Evolutionary conservation across 257 asterid species (phyloP), one percentile per base, ranked within the genome.

Genomic region (Capsicum chinense): DNA sequence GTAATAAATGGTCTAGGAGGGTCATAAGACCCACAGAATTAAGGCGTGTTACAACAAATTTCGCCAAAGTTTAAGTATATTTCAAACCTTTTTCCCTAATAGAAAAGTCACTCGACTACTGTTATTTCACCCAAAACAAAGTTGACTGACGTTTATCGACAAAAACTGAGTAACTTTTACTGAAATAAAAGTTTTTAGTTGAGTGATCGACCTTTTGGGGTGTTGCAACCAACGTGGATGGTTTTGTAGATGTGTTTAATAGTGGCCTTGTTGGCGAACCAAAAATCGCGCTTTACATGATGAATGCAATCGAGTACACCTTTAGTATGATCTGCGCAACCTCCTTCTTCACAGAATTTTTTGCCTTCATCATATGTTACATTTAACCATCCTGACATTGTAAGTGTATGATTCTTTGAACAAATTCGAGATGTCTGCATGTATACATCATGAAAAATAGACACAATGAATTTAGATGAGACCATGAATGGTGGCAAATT

Each of bases 321-420:
- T 56, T 84, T 86, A 0, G 92, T 90, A 86, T 92, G 89, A 5
- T 83, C 89, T 0, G 85, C 91, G 52, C 96, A 92, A 14, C 94
- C 86, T 33, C 94, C 86, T 17, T 26, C n/a, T 0, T 11, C 21
- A 73, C 94, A 92, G 82, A 92, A 91, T 9, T 42, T 10, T 15
- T 63, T 83, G 50, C 92, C 90, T 2, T 91, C 89, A 1, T 4
- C 86, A 0, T 71, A n/a, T 56, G 85, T 87, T 7, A 92, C 90
- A 63, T 92, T 91, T 4, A 92, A 85, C 93, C 92, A 91, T 26
- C 97, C 94, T 13, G 85, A 62, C 42, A 63, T 7, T 54, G 14
- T 69, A 56, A 91, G 81, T 9, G 54, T 84, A n/a, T 90, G 84
- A 14, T 88, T 88, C 0, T 10, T n/a, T 14, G 76, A 74, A 86